Conservation (phyloP, 768 basidiomycete genomes). For the Aureoboletus auriporus region DNA sequence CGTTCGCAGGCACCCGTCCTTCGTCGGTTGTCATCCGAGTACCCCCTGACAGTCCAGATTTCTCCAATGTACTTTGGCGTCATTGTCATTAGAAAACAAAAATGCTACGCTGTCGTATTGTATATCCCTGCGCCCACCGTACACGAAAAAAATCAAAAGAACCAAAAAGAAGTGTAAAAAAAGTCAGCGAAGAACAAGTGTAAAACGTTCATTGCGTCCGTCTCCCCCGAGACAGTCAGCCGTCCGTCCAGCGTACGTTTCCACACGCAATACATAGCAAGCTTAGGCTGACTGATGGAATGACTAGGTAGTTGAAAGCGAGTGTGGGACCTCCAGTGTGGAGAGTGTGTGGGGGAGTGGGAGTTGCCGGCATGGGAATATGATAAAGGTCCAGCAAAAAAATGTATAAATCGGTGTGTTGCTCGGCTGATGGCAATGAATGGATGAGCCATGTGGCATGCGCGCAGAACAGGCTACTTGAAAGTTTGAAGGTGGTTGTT, state of each 20-base stretch:
- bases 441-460: slow-evolving; percentile 15
- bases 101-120: slow-evolving; percentile 25
- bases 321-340: slow-evolving; percentile 16
- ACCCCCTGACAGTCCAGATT: slow-evolving; percentile 22
- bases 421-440: slow-evolving; percentile 26
- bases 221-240: slow-evolving; percentile 13
- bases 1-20: slow-evolving; percentile 13
- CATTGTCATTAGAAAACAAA: slow-evolving; percentile 26
- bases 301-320: slow-evolving; percentile 13
- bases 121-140: slow-evolving; percentile 21
- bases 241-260: slow-evolving; percentile 25
- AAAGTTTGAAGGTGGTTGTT: slow-evolving; percentile 14
- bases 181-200: slow-evolving; percentile 10
- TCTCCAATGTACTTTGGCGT: slow-evolving; percentile 6
- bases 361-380: slow-evolving; percentile 10
- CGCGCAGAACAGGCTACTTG: slow-evolving; percentile 17
- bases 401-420: slow-evolving; percentile 16
- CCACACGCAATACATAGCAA: slow-evolving; percentile 24
- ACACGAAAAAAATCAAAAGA: slow-evolving; percentile 13
- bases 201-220: slow-evolving; percentile 23
- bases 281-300: slow-evolving; percentile 8
- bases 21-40: background rate
- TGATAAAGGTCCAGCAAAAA: slow-evolving; percentile 18
- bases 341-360: background rate
- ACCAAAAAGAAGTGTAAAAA: slow-evolving; percentile 9